phyloP scores from a whole-genome alignment of 768 basidiomycete genomes.

The Lactifluus pinguis region DNA sequence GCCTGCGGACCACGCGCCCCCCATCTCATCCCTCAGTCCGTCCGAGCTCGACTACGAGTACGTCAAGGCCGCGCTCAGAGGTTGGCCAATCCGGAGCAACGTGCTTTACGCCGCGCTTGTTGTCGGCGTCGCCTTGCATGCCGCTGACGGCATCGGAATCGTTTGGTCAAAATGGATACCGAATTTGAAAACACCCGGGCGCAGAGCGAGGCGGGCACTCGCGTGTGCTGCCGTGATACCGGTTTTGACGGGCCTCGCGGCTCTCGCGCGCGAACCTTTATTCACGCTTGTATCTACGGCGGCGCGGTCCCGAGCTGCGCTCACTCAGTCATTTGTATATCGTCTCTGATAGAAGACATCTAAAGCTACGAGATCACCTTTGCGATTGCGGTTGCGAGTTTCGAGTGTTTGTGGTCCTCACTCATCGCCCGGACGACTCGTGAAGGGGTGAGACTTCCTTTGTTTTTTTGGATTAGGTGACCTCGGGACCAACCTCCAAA shows the following conservation, averaged over 20 bases:
- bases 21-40: slow-evolving; percentile 55
- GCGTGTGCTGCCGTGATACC: slow-evolving; percentile 38
- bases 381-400: too few species aligned
- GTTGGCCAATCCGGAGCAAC: slow-evolving; percentile 56
- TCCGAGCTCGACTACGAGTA: slow-evolving; percentile 77
- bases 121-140: slow-evolving; percentile 46
- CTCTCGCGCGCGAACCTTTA: slow-evolving; percentile 48
- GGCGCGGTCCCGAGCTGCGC: slow-evolving; percentile 44
- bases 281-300: slow-evolving; percentile 44
- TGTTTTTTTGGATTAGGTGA: too few species aligned
- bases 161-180: slow-evolving; percentile 44
- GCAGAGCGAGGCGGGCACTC: slow-evolving; percentile 26
- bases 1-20: slow-evolving; percentile 38
- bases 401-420: too few species aligned
- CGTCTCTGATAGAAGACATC: slow-evolving; percentile 25
- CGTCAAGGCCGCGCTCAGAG: slow-evolving; percentile 60
- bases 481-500: too few species aligned
- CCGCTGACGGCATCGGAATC: slow-evolving; percentile 48
- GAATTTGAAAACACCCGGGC: slow-evolving; percentile 22
- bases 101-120: slow-evolving; percentile 56
- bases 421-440: too few species aligned
- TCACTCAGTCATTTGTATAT: slow-evolving; percentile 39
- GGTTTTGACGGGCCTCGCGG: slow-evolving; percentile 46
- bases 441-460: too few species aligned
- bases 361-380: too few species aligned